Conservation (phyloP, 768 basidiomycete species). For the Suillus placidus region DNA sequence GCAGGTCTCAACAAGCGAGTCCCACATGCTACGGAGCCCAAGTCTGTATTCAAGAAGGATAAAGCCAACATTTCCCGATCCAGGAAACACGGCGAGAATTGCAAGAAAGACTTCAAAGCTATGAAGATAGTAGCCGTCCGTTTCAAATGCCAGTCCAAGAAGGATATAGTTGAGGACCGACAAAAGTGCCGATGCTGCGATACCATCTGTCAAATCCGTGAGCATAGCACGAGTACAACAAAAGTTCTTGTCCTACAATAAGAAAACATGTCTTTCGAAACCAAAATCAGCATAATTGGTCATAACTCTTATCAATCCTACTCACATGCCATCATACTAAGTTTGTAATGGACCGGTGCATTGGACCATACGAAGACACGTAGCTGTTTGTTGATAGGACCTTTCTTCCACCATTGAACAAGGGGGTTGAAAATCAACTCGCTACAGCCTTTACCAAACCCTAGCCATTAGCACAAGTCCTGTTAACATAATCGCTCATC, state of each 20-base stretch:
- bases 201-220: slow-evolving; percentile 35
- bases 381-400: slow-evolving; percentile 78
- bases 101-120: slow-evolving; percentile 76
- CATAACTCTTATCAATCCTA: slow-evolving; percentile 17
- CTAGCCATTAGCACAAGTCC: slow-evolving; percentile 1
- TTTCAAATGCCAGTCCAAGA: slow-evolving; percentile 64
- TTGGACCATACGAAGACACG: slow-evolving; percentile 69
- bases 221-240: not conserved
- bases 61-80: slow-evolving; percentile 67
- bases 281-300: not conserved
- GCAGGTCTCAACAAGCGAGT: slow-evolving; percentile 19
- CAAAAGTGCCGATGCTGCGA: slow-evolving; percentile 63
- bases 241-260: slow-evolving; percentile 36
- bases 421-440: slow-evolving; percentile 84
- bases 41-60: slow-evolving; percentile 69
- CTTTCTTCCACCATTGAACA: slow-evolving; percentile 54
- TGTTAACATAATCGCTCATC: slow-evolving; percentile 41
- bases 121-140: slow-evolving; percentile 71
- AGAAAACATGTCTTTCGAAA: slow-evolving; percentile 41
- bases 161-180: slow-evolving; percentile 67
- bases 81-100: slow-evolving; percentile 68
- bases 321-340: slow-evolving; percentile 52
- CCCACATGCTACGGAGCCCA: slow-evolving; percentile 36
- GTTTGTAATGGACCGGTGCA: slow-evolving; percentile 76
- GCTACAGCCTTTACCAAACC: slow-evolving; percentile 52